Conservation (phyloP, 495 filamentous ascomycete genomes). For the Penicillium longicatenatum region DNA sequence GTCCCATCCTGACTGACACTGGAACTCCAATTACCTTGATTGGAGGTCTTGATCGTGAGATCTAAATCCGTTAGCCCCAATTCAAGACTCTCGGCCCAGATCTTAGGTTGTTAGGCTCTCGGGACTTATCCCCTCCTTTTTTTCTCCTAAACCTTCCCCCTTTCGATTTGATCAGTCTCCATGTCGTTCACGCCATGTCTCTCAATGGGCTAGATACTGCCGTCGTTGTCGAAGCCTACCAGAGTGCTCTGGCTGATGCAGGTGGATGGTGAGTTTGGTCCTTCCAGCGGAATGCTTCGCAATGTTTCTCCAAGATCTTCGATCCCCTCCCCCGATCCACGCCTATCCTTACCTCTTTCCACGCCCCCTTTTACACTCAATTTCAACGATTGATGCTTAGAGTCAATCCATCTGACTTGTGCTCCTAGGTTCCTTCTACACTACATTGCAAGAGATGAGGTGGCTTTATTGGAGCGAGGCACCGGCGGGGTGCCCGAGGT, state of each 20-base stretch:
- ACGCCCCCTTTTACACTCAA: constrained; percentile 8
- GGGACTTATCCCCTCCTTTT: constrained; percentile 10
- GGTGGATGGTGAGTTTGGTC: constrained; percentile 84
- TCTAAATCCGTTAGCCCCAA: constrained; percentile 20
- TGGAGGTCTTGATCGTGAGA: constrained; percentile 28
- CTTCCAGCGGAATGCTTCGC: constrained; percentile 4
- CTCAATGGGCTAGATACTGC: constrained; percentile 92
- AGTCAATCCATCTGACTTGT: constrained; percentile 11
- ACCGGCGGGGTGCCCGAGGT: constrained; percentile 84
- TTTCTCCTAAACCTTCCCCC: constrained; percentile 5
- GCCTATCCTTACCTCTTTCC: not conserved
- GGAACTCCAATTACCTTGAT: constrained; percentile 14
- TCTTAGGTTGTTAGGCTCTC: constrained; percentile 2
- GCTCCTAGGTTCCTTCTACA: constrained; percentile 84
- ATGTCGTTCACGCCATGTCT: constrained; percentile 73
- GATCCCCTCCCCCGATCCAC: not conserved
- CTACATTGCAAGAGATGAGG: constrained; percentile 85
- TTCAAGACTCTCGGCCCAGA: constrained; percentile 9
- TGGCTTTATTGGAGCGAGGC: constrained; percentile 76
- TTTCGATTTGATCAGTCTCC: constrained; percentile 20
- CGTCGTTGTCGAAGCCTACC: constrained; percentile 81
- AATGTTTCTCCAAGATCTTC: constrained; percentile 1
- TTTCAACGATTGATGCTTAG: not conserved
- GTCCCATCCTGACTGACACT: not conserved
- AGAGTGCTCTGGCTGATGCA: constrained; percentile 73